These are phyloP conservation scores for Dioscorea alata DNA, from an alignment of 106 monocot genomes.

Conservation along the genomic window DNA sequence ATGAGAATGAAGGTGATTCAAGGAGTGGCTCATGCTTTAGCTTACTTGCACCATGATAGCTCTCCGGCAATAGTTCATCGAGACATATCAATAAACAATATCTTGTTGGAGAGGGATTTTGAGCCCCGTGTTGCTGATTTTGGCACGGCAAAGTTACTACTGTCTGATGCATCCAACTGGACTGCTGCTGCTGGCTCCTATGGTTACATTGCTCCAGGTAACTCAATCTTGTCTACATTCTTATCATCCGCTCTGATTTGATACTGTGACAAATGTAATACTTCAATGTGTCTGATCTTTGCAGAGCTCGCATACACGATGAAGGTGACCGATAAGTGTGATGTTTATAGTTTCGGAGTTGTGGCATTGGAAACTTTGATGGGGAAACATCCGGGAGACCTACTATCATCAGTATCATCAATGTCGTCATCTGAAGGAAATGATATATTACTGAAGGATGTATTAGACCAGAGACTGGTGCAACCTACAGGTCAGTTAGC, in stretches of 20 bases:
- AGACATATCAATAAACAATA: conserved; percentile 64
- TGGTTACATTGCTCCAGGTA: conserved; percentile 96
- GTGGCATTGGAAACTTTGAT: conserved; percentile 28
- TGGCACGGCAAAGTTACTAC: conserved; percentile 15
- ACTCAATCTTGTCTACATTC: neutral
- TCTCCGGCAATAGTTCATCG: conserved; percentile 59
- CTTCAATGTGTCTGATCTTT: neutral
- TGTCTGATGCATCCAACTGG: conserved; percentile 45
- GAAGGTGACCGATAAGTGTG: conserved; percentile 34
- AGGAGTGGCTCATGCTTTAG: conserved; percentile 70
- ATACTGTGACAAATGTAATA: too few relatives aligned
- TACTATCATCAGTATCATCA: conserved; percentile 20
- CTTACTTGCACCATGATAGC: conserved; percentile 79
- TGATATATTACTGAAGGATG: conserved; percentile 35
- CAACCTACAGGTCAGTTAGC: conserved; percentile 53
- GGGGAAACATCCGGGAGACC: conserved; percentile 34
- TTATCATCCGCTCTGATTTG: too few relatives aligned
- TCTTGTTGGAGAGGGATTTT: conserved; percentile 57
- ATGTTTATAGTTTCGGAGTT: conserved; percentile 39
- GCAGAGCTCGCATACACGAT: conserved; percentile 38
- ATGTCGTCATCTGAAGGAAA: conserved; percentile 5
- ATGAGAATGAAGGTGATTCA: conserved; percentile 50
- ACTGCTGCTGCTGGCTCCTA: conserved; percentile 66
- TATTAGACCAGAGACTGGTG: conserved; percentile 52
- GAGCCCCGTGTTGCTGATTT: conserved; percentile 75